Evolutionary conservation across 2,329 filamentous ascomycete genomes (phyloP).

Genomic region (Aspergillus sp.): DNA sequence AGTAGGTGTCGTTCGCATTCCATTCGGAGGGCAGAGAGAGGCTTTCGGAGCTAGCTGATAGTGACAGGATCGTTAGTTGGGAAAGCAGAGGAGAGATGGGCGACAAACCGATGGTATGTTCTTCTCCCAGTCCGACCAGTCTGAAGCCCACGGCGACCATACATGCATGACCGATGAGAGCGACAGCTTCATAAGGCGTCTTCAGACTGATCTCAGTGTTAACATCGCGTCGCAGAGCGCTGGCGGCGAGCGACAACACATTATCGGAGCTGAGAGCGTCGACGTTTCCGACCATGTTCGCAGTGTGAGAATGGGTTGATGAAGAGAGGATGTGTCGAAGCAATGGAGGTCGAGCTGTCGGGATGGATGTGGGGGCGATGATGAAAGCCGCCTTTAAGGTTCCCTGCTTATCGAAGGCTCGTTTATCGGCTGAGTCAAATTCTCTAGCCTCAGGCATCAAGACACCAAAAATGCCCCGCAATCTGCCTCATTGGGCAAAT

Average conservation of each 20-base stretch:
- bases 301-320: not conserved
- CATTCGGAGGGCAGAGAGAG: constrained; percentile 68
- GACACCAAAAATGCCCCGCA: not conserved
- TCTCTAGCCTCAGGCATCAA: not conserved
- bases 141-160: constrained; percentile 79
- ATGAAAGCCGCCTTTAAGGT: not conserved
- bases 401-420: not conserved
- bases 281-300: constrained; percentile 21
- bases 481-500: not conserved
- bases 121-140: constrained; percentile 80
- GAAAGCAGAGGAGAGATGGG: too few species aligned
- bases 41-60: constrained; percentile 26
- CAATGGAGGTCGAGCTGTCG: not conserved
- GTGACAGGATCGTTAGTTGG: not conserved
- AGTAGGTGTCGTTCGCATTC: constrained; percentile 72
- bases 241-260: constrained; percentile 32
- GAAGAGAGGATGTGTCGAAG: not conserved
- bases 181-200: constrained; percentile 72
- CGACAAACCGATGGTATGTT: constrained; percentile 67
- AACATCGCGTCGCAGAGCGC: constrained; percentile 28
- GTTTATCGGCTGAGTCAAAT: not conserved
- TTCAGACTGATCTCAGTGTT: constrained; percentile 32
- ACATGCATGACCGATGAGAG: constrained; percentile 78
- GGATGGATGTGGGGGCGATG: not conserved
- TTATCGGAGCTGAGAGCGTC: constrained; percentile 23